Evolutionary conservation across 495 filamentous ascomycete species (phyloP).

Genomic region (Neurospora tetrasperma): DNA sequence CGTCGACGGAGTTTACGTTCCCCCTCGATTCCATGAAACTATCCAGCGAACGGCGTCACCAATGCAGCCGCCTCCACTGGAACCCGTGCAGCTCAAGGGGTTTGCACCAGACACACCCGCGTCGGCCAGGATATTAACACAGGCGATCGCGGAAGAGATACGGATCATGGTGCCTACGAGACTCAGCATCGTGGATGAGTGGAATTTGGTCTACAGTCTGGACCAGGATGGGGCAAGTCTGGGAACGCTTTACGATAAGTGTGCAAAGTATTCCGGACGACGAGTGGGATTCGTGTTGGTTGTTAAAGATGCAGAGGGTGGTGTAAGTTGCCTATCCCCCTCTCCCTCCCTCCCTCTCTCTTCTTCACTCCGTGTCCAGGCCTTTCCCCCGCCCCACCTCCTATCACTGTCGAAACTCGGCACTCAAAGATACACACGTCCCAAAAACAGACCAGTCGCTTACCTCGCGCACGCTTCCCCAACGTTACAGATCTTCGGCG

Average conservation of each 20-base stretch:
- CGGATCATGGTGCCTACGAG: conserved; percentile 77
- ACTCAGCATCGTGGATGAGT: conserved; percentile 76
- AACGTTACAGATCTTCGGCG: conserved; percentile 59
- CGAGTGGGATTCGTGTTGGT: conserved; percentile 81
- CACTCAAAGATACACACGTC: not conserved
- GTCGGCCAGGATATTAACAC: conserved; percentile 47
- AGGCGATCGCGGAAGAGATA: conserved; percentile 83
- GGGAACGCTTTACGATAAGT: conserved; percentile 75
- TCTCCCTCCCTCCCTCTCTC: not conserved
- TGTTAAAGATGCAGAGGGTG: conserved; percentile 62
- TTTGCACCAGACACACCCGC: conserved; percentile 29
- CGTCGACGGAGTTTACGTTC: conserved; percentile 30
- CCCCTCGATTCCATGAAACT: conserved; percentile 17
- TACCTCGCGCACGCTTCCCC: not conserved
- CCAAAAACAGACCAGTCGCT: not conserved
- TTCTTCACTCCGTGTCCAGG: not conserved
- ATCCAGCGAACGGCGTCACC: conserved; percentile 24
- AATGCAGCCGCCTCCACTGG: conserved; percentile 33
- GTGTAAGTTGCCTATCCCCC: conserved; percentile 40
- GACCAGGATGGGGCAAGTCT: conserved; percentile 87
- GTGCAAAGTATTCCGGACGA: conserved; percentile 47
- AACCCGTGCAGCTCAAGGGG: conserved; percentile 32
- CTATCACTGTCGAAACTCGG: not conserved
- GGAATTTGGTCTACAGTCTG: conserved; percentile 81
- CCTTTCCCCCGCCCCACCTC: not conserved